Conservation (phyloP, 1,284 basidiomycete genomes). For the Boletus holoroseus region DNA sequence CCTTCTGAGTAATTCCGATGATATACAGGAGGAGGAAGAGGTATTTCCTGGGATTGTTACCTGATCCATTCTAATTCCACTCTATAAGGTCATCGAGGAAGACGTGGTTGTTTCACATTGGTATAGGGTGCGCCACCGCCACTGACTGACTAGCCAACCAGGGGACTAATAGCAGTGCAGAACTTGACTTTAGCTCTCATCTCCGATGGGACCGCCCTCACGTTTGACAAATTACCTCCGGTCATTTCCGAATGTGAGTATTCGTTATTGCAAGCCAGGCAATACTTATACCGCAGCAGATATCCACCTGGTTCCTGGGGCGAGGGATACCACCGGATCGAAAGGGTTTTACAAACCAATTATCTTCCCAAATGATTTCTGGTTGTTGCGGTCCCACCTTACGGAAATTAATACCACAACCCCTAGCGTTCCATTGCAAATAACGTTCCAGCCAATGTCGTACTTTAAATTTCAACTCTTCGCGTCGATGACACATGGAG, state of each 20-base stretch:
- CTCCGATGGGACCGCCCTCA: conserved; percentile 58
- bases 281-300: conserved; percentile 38
- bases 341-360: conserved; percentile 79
- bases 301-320: conserved; percentile 51
- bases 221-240: conserved; percentile 57
- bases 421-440: conserved; percentile 66
- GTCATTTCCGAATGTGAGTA: conserved; percentile 58
- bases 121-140: conserved; percentile 51
- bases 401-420: conserved; percentile 77
- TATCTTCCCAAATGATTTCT: conserved; percentile 93
- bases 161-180: conserved; percentile 33
- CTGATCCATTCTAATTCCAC: conserved; percentile 14
- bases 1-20: conserved; percentile 50
- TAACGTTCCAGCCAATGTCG: conserved; percentile 82
- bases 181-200: conserved; percentile 88
- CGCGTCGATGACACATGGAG: conserved; percentile 73
- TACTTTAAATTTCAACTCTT: conserved; percentile 84
- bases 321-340: conserved; percentile 57
- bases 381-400: conserved; percentile 78
- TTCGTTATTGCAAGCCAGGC: conserved; percentile 1
- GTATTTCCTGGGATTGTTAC: conserved; percentile 26
- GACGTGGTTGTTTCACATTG: conserved; percentile 77
- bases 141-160: neutral
- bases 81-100: conserved; percentile 32
- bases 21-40: conserved; percentile 42